Evolutionary conservation across 2,329 filamentous ascomycete genomes (phyloP).

Genomic region (Hirsutella rhossiliensis): DNA sequence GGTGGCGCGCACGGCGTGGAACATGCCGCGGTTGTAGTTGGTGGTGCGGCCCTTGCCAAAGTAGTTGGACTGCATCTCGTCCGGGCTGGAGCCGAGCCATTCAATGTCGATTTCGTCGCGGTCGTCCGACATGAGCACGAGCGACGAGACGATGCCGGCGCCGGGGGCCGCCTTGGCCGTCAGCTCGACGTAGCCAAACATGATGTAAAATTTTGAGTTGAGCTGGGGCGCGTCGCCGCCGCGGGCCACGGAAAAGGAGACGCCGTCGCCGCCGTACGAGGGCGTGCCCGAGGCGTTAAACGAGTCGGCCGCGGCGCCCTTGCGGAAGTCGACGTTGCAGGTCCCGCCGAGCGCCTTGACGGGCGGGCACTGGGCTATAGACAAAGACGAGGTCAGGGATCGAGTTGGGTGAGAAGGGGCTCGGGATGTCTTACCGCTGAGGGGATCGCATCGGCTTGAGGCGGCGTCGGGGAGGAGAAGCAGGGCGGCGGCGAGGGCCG

Average conservation of each 20-base stretch:
- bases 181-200: constrained; percentile 89
- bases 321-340: constrained; percentile 73
- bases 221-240: constrained; percentile 79
- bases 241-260: constrained; percentile 64
- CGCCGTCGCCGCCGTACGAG: constrained; percentile 66
- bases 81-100: constrained; percentile 70
- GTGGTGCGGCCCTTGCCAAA: constrained; percentile 86
- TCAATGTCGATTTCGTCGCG: constrained; percentile 97
- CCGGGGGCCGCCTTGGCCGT: constrained; percentile 79
- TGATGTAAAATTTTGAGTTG: constrained; percentile 90
- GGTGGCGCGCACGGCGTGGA: constrained; percentile 56
- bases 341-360: constrained; percentile 73
- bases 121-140: constrained; percentile 81
- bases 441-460: neutral
- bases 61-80: constrained; percentile 89
- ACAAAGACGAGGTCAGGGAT: neutral
- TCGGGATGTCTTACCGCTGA: neutral
- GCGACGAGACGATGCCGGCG: constrained; percentile 82
- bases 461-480: too few species aligned
- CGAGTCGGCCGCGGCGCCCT: constrained; percentile 64
- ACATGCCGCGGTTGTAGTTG: constrained; percentile 78
- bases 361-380: constrained; percentile 52
- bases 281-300: constrained; percentile 62
- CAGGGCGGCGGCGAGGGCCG: too few species aligned
- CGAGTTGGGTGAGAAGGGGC: neutral